Conservation (phyloP, 1,284 basidiomycete genomes). For the Ceratobasidium sp. region DNA sequence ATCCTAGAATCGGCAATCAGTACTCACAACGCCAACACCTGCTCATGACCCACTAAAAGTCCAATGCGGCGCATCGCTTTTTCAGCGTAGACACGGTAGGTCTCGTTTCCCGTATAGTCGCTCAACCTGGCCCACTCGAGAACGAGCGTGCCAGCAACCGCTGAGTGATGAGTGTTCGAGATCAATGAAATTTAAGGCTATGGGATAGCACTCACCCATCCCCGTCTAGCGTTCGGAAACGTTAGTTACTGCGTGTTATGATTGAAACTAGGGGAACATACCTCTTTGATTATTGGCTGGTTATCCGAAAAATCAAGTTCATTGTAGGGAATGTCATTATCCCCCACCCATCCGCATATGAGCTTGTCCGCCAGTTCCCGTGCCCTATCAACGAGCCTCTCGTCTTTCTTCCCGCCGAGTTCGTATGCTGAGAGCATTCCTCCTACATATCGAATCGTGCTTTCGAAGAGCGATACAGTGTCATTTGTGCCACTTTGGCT, state of each 20-base stretch:
- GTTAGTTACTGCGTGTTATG: slow-evolving; percentile 1
- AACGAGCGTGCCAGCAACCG: slow-evolving; percentile 38
- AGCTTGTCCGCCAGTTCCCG: slow-evolving; percentile 44
- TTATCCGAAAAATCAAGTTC: slow-evolving; percentile 46
- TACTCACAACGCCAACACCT: not conserved
- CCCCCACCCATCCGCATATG: slow-evolving; percentile 21
- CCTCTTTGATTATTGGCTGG: slow-evolving; percentile 22
- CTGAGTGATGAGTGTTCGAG: not conserved
- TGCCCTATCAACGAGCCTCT: slow-evolving; percentile 5
- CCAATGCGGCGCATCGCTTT: slow-evolving; percentile 42
- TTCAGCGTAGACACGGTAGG: slow-evolving; percentile 36
- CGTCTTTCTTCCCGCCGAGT: slow-evolving; percentile 31
- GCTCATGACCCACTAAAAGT: slow-evolving; percentile 5
- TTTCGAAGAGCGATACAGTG: slow-evolving; percentile 35
- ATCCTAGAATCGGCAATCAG: slow-evolving; percentile 3
- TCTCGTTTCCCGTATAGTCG: slow-evolving; percentile 43
- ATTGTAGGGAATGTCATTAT: slow-evolving; percentile 47
- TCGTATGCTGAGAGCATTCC: slow-evolving; percentile 38
- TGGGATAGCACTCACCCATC: not conserved
- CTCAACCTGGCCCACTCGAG: slow-evolving; percentile 26
- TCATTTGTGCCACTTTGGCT: slow-evolving; percentile 24
- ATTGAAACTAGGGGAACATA: slow-evolving; percentile 52
- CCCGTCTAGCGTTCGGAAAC: slow-evolving; percentile 8
- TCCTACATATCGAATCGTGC: slow-evolving; percentile 40
- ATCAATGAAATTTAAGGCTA: not conserved